Evolutionary conservation across 306 rosid species (phyloP).

Genomic region (Geum urbanum): DNA sequence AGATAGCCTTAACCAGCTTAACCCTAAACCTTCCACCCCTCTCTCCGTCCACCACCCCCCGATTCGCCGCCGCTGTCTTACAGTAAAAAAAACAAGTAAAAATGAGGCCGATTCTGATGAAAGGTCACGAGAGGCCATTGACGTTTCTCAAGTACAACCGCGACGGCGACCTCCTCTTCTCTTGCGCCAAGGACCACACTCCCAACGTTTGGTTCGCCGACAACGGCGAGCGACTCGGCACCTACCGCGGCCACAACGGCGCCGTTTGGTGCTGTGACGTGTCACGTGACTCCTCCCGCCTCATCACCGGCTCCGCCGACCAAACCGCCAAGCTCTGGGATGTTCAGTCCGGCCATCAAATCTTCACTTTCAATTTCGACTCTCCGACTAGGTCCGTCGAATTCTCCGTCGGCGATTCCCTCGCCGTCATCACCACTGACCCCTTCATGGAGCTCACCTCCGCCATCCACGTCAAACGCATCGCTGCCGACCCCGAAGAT

Average conservation of each 20-base stretch:
- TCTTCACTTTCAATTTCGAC: constrained; percentile 62
- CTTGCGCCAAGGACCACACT: constrained; percentile 85
- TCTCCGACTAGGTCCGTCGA: constrained; percentile 78
- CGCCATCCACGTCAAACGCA: constrained; percentile 71
- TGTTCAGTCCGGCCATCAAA: constrained; percentile 75
- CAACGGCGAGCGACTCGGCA: constrained; percentile 93
- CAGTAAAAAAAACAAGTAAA: background rate
- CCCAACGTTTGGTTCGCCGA: constrained; percentile 98
- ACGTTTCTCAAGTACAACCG: constrained; percentile 83
- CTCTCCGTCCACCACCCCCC: background rate
- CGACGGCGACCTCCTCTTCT: constrained; percentile 88
- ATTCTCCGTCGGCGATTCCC: constrained; percentile 59
- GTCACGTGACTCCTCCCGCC: constrained; percentile 62
- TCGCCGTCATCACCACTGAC: constrained; percentile 69
- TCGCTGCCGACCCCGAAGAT: constrained; percentile 47
- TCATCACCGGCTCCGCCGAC: constrained; percentile 86
- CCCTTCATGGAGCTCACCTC: constrained; percentile 74
- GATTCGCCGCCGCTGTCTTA: background rate
- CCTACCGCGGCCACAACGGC: constrained; percentile 88
- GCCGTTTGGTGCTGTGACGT: constrained; percentile 99
- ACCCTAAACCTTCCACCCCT: background rate
- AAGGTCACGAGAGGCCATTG: constrained; percentile 95
- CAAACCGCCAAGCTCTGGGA: constrained; percentile 76
- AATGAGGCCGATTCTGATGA: constrained; percentile 97
- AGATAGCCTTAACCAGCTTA: constrained; percentile 1